Percentiles rank a stretch among this genome's conserved stretches.
Evolutionary conservation across 305 asterid genomes (phyloP).

Genomic region (Solanum chacoense): DNA sequence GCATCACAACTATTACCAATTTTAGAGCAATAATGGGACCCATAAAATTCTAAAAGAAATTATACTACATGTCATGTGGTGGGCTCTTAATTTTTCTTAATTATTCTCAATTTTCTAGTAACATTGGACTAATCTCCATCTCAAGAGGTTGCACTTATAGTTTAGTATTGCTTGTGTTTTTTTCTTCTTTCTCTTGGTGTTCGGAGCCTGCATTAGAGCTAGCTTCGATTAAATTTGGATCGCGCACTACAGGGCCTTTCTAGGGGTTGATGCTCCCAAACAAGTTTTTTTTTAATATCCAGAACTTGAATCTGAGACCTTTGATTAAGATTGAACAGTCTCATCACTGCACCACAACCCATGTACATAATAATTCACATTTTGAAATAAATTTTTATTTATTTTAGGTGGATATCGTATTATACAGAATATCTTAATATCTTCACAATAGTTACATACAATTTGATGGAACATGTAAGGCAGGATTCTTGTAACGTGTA

Average conservation of each 20-base stretch:
- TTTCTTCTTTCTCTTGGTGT: too few species aligned
- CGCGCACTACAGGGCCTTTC: fast-evolving
- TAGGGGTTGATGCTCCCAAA: fast-evolving
- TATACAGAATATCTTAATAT: background rate
- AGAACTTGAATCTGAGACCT: fast-evolving
- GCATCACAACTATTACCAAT: background rate
- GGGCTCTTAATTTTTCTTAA: background rate
- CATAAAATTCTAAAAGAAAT: background rate
- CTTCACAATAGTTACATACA: background rate
- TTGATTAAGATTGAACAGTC: too few species aligned
- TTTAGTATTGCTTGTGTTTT: background rate
- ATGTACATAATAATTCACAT: too few species aligned
- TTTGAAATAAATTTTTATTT: too few species aligned
- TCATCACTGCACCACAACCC: background rate
- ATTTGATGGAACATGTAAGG: background rate
- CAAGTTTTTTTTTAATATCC: too few species aligned
- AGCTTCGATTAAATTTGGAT: too few species aligned
- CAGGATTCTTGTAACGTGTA: background rate
- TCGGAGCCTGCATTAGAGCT: fast-evolving
- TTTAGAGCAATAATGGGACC: background rate
- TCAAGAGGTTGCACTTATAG: background rate
- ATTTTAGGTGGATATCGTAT: background rate
- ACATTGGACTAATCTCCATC: background rate
- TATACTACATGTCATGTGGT: background rate
- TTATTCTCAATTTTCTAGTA: background rate